These are phyloP conservation scores for Deinandra increscens DNA, from an alignment of 129 eudicot species.

Conservation along the genomic window DNA sequence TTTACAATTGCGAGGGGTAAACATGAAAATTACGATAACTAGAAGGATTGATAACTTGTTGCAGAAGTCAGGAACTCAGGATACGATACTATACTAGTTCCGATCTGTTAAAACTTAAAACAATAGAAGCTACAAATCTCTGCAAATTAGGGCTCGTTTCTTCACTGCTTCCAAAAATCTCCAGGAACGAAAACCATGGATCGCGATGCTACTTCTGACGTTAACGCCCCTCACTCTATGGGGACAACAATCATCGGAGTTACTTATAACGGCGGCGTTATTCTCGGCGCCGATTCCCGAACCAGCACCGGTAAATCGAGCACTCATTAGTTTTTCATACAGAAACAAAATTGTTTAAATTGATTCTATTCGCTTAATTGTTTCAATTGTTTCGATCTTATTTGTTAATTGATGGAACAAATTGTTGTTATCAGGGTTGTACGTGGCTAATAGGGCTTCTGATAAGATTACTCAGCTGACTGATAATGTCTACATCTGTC, in stretches of 20 bases:
- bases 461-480: constrained; percentile 86
- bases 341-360: not conserved
- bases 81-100: too few species aligned
- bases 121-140: constrained; percentile 4
- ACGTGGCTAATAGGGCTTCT: constrained; percentile 92
- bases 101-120: constrained; percentile 1
- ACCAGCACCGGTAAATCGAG: constrained; percentile 31
- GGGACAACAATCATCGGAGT: constrained; percentile 43
- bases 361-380: not conserved
- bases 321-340: constrained; percentile 10
- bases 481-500: constrained; percentile 78
- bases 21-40: too few species aligned
- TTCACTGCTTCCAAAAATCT: not conserved
- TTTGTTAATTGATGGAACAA: not conserved
- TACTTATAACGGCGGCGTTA: constrained; percentile 40
- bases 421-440: constrained; percentile 47
- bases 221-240: constrained; percentile 41
- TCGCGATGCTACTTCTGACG: constrained; percentile 26
- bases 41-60: constrained; percentile 23
- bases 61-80: constrained; percentile 31
- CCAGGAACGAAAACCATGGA: constrained; percentile 19
- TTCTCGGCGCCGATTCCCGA: constrained; percentile 39
- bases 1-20: too few species aligned
- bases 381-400: not conserved
- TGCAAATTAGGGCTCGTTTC: constrained; percentile 18